phyloP scores from a whole-genome alignment of 225 moss, liverwort and hornwort genomes.

The Polytrichum commune region DNA sequence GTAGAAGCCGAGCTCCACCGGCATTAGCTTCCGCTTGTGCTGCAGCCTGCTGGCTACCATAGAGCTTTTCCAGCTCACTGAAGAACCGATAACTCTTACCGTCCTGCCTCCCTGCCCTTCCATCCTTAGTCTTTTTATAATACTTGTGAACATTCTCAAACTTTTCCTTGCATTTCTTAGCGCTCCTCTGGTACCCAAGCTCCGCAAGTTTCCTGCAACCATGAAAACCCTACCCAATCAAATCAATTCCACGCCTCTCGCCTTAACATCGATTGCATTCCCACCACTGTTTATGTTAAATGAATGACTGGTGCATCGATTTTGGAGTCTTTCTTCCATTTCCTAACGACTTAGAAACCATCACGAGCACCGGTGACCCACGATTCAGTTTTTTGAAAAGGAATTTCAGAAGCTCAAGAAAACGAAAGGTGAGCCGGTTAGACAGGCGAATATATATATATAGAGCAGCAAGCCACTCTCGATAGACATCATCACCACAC shows the following conservation, averaged over 20 bases:
- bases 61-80: constrained; percentile 87
- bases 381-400: too few species aligned
- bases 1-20: constrained; percentile 17
- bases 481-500: too few species aligned
- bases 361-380: too few species aligned
- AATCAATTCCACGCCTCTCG: constrained; percentile 3
- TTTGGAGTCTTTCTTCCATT: too few species aligned
- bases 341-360: too few species aligned
- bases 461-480: too few species aligned
- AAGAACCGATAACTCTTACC: constrained; percentile 95
- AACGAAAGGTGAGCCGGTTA: too few species aligned
- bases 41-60: constrained; percentile 56
- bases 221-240: constrained; percentile 1
- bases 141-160: constrained; percentile 99
- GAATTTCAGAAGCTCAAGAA: too few species aligned
- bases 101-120: constrained; percentile 93
- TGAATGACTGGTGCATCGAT: too few species aligned
- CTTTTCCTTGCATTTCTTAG: constrained; percentile 99
- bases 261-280: too few species aligned
- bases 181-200: constrained; percentile 77
- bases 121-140: constrained; percentile 99
- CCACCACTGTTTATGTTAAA: too few species aligned
- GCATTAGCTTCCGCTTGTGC: constrained; percentile 31
- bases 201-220: constrained; percentile 85
- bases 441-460: too few species aligned